Evolutionary conservation across 1,284 basidiomycete species (phyloP), one percentile per base, ranked within the genome.

Genomic region (Puccinia polysora): DNA sequence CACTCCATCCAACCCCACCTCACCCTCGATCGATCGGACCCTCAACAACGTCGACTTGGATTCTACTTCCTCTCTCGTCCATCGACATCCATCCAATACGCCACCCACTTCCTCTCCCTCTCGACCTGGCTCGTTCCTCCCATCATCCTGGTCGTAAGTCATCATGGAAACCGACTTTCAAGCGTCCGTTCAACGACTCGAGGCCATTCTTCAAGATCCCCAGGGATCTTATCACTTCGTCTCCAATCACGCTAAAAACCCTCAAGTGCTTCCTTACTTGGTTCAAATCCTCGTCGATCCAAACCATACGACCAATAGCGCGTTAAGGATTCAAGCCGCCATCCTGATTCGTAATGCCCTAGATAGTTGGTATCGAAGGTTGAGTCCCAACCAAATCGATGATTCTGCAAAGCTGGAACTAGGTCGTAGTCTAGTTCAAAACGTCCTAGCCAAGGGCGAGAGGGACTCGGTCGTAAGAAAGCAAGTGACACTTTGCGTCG

Each of bases 361-460:
- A n/a, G 65, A 67, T 25, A 67, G 65, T 53, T 67, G 65, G 65
- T 67, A 67, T 40, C 52, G 65, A 15, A 67, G 56, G 38, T 40
- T 67, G 12, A 67, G 65, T 56, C 65, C 65, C 6, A 4, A 55
- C 4, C 65, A 67, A 67, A 45, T 67, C 40, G 49, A 67, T 10
- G 40, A 52, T 67, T 55, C 50, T 43, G 65, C 50, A 23, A 67
- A 67, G 23, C 40, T 56, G 5, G 28, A 56, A 30, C 38, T 67
- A 3, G 65, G 65, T 30, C 25, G 32, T 40, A 67, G 23, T 36
- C 53, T 67, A 36, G 32, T 67, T 18, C 50, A 67, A 45, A 55
- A 47, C 38, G 40, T 67, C 28, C 50, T 67, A 28, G 65, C 65
- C 8, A 67, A 67, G 30, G 65, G 65, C 36, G 65, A 67, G 20